These are phyloP conservation scores for Trapa incisa DNA, from an alignment of 345 rosid species.

Conservation along the genomic window DNA sequence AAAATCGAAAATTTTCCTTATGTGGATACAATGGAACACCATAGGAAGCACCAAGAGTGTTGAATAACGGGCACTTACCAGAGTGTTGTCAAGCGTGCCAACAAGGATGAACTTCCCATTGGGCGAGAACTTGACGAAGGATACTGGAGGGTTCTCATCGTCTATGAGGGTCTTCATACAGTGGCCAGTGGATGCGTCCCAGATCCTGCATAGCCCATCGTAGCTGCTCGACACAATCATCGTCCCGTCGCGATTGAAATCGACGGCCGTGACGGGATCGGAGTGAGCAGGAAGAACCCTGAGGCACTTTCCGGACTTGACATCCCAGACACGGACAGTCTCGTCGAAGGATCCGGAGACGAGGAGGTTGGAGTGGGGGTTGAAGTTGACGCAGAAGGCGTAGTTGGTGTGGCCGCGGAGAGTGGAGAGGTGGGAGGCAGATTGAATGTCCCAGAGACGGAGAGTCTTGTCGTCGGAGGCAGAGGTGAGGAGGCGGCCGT, in stretches of 20 bases:
- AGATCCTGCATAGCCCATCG: slow-evolving; percentile 79
- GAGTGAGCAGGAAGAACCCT: slow-evolving; percentile 92
- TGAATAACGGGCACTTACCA: slow-evolving; percentile 30
- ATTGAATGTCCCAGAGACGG: slow-evolving; percentile 82
- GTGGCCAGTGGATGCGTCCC: slow-evolving; percentile 87
- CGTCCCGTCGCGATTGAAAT: slow-evolving; percentile 73
- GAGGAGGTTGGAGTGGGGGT: slow-evolving; percentile 75
- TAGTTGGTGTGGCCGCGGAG: slow-evolving; percentile 74
- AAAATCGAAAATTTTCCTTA: neutral
- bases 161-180: slow-evolving; percentile 78
- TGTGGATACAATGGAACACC: neutral
- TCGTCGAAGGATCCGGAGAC: slow-evolving; percentile 89
- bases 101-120: slow-evolving; percentile 90
- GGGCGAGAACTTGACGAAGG: slow-evolving; percentile 76
- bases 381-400: slow-evolving; percentile 74
- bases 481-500: slow-evolving; percentile 71
- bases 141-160: slow-evolving; percentile 90
- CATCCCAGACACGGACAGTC: slow-evolving; percentile 92
- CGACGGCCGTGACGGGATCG: slow-evolving; percentile 83
- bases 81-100: slow-evolving; percentile 71
- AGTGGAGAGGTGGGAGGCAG: slow-evolving; percentile 50
- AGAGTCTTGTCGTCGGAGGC: slow-evolving; percentile 90
- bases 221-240: slow-evolving; percentile 81
- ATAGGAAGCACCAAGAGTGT: neutral
- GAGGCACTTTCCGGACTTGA: slow-evolving; percentile 70